Base-by-base conservation (phyloP, 1,284 basidiomycete genomes). In the Apiotrichum porosum region DNA sequence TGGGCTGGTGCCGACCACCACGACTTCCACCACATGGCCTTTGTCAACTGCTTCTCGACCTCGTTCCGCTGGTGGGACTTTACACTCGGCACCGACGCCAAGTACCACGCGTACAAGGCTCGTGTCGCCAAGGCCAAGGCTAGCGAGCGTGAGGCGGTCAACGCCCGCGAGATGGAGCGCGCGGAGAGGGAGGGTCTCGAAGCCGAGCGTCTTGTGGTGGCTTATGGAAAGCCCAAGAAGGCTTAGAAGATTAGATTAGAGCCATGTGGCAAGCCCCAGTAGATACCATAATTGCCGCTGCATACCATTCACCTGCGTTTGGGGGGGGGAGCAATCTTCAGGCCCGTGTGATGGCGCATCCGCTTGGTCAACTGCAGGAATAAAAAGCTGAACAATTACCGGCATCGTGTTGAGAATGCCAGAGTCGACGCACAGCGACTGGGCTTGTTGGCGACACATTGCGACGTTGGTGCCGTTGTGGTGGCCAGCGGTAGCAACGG, bases 1-100 rank as follows among this genome's bases (percentile, higher is more conserved):
- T 98, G 94, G 94, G 90, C 91, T 21, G 94, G 95, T 42, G 95
- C 94, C 0, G 95, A 98, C 68, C 93, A 97, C 78, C 93, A 97
- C 74, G 93, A 92, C 69, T 93, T 89, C 81, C 90, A 93, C 73
- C 89, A 93, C 75, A 55, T 56, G 55, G 61, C 66, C 2, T 68
- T 69, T 46, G 61, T 62, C 47, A 70, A 73, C 62, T 92, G 91
- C 78, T 93, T 81, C 73, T 86, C 87, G 17, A 92, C 90, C 26
- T 88, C 85, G 15, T 94, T 94, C 83, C 81, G 90, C 45, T 93
- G 88, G 86, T 90, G 87, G 77, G 90, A 94, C 72, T 80, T 79
- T 59, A 75, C 88, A 58, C 83, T 86, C 66, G 90, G 89, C 56
- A 93, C 90, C 8, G 89, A 94, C 65, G 72, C 77, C 75, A 88